Evolutionary conservation across 164 flowering plant species (phyloP).

Genomic region (Litsea cubeba): DNA sequence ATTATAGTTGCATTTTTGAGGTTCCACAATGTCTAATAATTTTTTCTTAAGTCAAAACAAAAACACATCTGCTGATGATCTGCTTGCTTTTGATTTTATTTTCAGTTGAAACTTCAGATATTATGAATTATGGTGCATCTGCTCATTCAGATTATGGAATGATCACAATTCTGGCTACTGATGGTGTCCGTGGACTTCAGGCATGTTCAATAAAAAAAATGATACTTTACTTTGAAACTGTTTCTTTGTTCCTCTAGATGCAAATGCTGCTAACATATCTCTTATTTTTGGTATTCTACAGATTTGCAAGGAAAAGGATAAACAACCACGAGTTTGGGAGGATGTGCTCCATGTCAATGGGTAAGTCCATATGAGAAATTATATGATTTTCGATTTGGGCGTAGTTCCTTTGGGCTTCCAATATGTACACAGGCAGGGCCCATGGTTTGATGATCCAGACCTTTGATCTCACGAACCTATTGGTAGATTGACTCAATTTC

Average conservation of each 20-base stretch:
- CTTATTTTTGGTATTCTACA: conserved; percentile 16
- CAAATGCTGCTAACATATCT: neutral
- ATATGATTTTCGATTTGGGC: neutral
- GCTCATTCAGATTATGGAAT: conserved; percentile 97
- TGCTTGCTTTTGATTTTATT: conserved; percentile 5
- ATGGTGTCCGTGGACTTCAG: conserved; percentile 85
- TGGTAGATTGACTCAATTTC: neutral
- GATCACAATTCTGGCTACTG: conserved; percentile 70
- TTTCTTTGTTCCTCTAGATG: neutral
- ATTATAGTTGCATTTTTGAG: neutral
- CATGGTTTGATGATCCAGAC: neutral
- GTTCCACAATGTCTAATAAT: neutral
- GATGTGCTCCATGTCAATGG: conserved; percentile 61
- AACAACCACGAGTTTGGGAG: conserved; percentile 67
- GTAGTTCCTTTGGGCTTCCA: too few species aligned
- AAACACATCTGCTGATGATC: neutral
- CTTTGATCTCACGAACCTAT: neutral
- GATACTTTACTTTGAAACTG: neutral
- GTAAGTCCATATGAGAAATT: conserved; percentile 28
- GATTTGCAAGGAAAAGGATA: conserved; percentile 75
- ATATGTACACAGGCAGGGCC: too few species aligned
- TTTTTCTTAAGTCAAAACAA: too few species aligned
- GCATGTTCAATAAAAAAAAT: conserved; percentile 26
- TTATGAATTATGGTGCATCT: conserved; percentile 65
- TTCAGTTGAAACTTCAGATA: conserved; percentile 45